Evolutionary conservation across 2,329 filamentous ascomycete species (phyloP).

Genomic region (Sclerotinia sclerotiorum): DNA sequence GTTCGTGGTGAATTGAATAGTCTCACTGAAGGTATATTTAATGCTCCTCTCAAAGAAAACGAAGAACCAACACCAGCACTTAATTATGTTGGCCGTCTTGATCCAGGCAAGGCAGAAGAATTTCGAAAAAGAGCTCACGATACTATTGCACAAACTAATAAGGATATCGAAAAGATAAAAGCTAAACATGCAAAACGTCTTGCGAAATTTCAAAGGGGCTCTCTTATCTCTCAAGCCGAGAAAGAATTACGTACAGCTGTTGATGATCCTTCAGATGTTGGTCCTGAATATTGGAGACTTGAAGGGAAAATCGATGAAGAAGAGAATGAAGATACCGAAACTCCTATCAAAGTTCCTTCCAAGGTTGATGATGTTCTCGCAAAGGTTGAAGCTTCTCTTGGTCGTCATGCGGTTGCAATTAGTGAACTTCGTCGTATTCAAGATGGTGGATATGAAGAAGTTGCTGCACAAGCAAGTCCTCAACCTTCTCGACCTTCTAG

Average conservation of each 20-base stretch:
- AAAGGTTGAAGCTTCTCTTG: conserved; percentile 70
- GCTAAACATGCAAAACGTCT: conserved; percentile 74
- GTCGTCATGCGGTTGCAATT: conserved; percentile 63
- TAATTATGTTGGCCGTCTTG: conserved; percentile 62
- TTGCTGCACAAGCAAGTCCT: conserved; percentile 36
- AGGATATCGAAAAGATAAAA: conserved; percentile 83
- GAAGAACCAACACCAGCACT: conserved; percentile 22
- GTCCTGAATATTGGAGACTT: conserved; percentile 61
- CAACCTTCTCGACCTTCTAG: conserved; percentile 55
- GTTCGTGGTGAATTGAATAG: conserved; percentile 77
- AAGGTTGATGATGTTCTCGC: conserved; percentile 71
- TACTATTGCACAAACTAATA: conserved; percentile 69
- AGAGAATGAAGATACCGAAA: conserved; percentile 42
- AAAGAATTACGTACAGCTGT: conserved; percentile 68
- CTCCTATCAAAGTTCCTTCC: conserved; percentile 39
- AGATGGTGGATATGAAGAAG: conserved; percentile 71
- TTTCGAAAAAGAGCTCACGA: conserved; percentile 77
- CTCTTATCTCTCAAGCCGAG: conserved; percentile 71
- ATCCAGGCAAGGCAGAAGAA: conserved; percentile 74
- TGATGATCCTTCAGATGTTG: conserved; percentile 54
- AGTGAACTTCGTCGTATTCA: conserved; percentile 69
- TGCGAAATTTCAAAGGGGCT: conserved; percentile 69
- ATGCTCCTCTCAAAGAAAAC: conserved; percentile 58
- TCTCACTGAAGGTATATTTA: conserved; percentile 82
- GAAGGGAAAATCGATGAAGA: conserved; percentile 58